Percentiles rank a stretch among this genome's conserved stretches.
Evolutionary conservation across 176 grass and related monocot genomes (phyloP).

Genomic region (Ensete ventricosum): DNA sequence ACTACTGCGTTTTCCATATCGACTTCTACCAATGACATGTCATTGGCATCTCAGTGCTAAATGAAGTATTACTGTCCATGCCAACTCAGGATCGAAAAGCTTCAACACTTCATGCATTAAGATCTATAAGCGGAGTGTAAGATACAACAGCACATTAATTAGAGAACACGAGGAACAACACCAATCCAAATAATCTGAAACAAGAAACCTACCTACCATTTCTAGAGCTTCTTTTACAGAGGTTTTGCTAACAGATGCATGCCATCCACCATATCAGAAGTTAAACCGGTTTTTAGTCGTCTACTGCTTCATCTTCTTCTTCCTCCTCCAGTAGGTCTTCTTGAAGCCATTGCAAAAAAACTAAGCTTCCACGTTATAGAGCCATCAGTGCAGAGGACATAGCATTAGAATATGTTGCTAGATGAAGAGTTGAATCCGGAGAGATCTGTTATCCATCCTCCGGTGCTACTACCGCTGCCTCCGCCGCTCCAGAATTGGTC

Average conservation of each 20-base stretch:
- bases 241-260: conserved; percentile 1
- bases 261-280: conserved; percentile 5
- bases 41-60: too few relatives aligned
- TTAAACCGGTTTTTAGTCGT: not conserved
- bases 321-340: not conserved
- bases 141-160: not conserved
- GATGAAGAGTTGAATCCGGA: conserved; percentile 16
- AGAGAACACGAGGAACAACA: conserved; percentile 6
- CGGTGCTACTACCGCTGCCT: not conserved
- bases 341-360: conserved; percentile 16
- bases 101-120: not conserved
- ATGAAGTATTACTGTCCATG: too few relatives aligned
- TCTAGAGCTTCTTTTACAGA: not conserved
- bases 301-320: not conserved
- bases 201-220: conserved; percentile 8
- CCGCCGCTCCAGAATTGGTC: conserved; percentile 2
- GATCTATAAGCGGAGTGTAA: not conserved
- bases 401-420: not conserved
- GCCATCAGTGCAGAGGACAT: not conserved
- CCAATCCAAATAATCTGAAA: conserved; percentile 13
- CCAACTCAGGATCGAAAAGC: too few relatives aligned
- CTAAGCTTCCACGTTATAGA: conserved; percentile 6
- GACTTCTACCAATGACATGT: too few relatives aligned
- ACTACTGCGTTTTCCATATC: too few relatives aligned
- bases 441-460: conserved; percentile 6